These are phyloP conservation scores for Apostasia shenzhenica DNA, from an alignment of 106 monocot species.

Conservation along the genomic window DNA sequence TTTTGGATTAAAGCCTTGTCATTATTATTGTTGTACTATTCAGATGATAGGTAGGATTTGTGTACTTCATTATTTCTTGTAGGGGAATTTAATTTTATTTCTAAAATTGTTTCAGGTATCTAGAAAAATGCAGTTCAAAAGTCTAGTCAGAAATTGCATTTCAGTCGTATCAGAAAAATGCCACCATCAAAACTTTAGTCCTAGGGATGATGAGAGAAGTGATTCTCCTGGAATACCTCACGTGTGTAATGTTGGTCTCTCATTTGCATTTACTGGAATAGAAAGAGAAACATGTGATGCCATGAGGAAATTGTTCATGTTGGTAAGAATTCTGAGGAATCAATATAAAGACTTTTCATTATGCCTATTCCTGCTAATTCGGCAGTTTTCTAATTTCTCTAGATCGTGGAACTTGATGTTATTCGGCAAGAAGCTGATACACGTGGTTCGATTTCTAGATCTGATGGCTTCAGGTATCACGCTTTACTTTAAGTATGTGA, in stretches of 20 bases:
- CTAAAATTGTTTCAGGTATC: conserved; percentile 42
- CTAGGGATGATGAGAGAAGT: conserved; percentile 15
- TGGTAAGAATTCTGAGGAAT: conserved; percentile 36
- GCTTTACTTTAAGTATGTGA: not conserved
- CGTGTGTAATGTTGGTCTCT: conserved; percentile 29
- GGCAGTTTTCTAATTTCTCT: conserved; percentile 13
- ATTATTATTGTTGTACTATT: too few relatives aligned
- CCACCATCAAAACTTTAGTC: conserved; percentile 8
- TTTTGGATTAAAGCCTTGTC: too few relatives aligned
- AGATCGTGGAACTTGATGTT: conserved; percentile 79
- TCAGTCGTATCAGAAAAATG: conserved; percentile 32
- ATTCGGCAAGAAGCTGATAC: conserved; percentile 62
- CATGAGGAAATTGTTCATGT: conserved; percentile 44
- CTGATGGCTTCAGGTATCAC: conserved; percentile 59
- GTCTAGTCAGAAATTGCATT: conserved; percentile 60
- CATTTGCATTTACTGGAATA: conserved; percentile 30
- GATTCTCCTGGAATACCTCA: conserved; percentile 18
- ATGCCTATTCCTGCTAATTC: conserved; percentile 2
- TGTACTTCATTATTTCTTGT: not conserved
- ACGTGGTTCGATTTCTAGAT: conserved; percentile 57
- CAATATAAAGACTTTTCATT: not conserved
- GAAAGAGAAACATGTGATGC: conserved; percentile 29
- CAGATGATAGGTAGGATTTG: too few relatives aligned
- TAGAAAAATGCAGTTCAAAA: conserved; percentile 57
- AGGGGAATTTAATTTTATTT: not conserved